Base-by-base conservation (phyloP, 148 eudicot genomes). In the Camellia lanceoleosa region DNA sequence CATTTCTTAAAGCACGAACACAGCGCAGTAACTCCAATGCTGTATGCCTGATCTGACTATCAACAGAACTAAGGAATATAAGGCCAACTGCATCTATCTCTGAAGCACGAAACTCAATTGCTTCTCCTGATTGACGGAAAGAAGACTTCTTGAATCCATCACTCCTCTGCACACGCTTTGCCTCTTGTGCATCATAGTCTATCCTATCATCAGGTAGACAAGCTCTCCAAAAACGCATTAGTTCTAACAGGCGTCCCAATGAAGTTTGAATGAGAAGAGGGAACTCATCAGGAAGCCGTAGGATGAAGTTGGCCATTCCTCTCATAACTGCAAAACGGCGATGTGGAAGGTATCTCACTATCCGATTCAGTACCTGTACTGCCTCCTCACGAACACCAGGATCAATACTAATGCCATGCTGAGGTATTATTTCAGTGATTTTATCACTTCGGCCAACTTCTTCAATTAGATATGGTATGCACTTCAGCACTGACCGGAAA, bases 341-440 rank as follows among this genome's bases (percentile, higher is more conserved):
- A 78, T 96, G 98, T 44, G 99, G 99, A 77, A 93, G 93, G 77
- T 91, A 92, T 81, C 93, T 88, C 38, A 96, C 98, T 23, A 96
- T 96, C 74, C 99, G 91, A 81, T 96, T 96, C 56, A 96, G 90
- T 78, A 96, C 99, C 85, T 90, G 99, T 69, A 96, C 98, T 38
- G 98, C 99, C 88, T 96, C 99, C 85, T 96, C 98, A 71, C 99
- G 97, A 62, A 96, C 99, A 79, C 99, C 99, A 78, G 99, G 98
- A 85, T 96, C 99, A 79, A 96, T 92, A 82, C 99, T 92, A 82
- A 96, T 96, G 78, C 99, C 99, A 83, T 96, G 99, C 73, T 96
- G 99, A 60, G 99, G 99, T 62, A 96, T 96, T 81, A 96, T 96
- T 85, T 96, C 99, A 63, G 98, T 90, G 76, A 96, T 96, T 81